Base-by-base conservation (phyloP, 176 grass and related monocot genomes). In the Musa schizocarpa region DNA sequence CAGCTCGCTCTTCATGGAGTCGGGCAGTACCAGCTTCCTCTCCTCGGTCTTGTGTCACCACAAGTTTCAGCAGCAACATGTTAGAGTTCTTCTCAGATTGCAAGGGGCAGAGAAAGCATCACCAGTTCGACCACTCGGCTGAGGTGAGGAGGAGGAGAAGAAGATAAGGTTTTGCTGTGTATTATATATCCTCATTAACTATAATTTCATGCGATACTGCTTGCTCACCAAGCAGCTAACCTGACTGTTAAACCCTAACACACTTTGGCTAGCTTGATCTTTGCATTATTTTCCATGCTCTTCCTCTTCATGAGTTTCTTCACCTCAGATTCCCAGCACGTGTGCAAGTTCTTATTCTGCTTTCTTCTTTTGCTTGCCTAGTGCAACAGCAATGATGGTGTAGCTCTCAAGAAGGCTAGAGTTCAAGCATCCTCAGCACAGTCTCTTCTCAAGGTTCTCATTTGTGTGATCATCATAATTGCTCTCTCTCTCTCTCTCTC, bases 361-460 rank as follows among this genome's bases (percentile, higher is more conserved):
- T 68, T 48, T 68, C 24, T 29, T 26, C 65, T 67, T 67, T 67
- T 27, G 17, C 14, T 26, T 74, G 34, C 34, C 10, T 26, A 96
- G 92, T 83, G 92, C 72, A 92, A 92, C 81, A 90, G 79, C 83
- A 84, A 76, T 23, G 78, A 69, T 50, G 92, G 95, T 85, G 89
- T 85, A 69, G 78, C 78, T 89, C 80, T 87, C 65, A 96, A 96
- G 87, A 96, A 96, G 87, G 81, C 92, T 79, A 96, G 87, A 86
- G 83, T 96, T 96, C 85, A 92, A 72, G 77, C 72, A 51, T 78
- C 92, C 80, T 92, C 87, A 70, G 87, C 81, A 58, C 89, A 96
- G 70, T 92, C 92, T 78, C 84, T 83, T 63, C 74, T 96, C 75
- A 96, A 96, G 92, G 92, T 89, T 76, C 52, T 62, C 3, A 8